Base-by-base conservation (phyloP, 768 basidiomycete species). In the Termitomyces sp. region DNA sequence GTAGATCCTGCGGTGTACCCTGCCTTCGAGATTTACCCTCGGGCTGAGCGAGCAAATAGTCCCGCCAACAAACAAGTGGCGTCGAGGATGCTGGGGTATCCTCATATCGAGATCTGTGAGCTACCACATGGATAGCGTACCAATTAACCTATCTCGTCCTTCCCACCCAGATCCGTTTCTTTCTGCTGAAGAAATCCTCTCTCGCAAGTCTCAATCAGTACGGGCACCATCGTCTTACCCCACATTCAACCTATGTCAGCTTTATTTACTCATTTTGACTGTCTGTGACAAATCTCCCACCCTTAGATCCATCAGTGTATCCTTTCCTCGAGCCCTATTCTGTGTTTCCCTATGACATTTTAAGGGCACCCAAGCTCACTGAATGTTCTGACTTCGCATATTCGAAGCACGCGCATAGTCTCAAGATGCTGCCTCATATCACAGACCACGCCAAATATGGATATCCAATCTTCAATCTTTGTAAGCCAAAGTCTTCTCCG, bases 11-110 rank as follows among this genome's bases (percentile, higher is more conserved):
- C 67, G 32, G 59, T 70, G 44, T 79, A 79, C 64, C 77, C 79
- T 28, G 60, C 71, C 58, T 72, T 79, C 58, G 61, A 74, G 57
- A 69, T 79, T 57, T 81, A 79, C 66, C 75, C 77, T 53, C 60
- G 61, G 7, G 46, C 39, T 24, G 42, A 44, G 7, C 7, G 44
- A 24, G 5, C n/a, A 20, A n/a, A 18, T 42, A 42, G 12, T 54
- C 20, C 13, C 33, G 33, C 35, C 5, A 45, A 57, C 7, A 22
- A 7, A 5, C 39, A 40, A 12, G 11, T 40, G 9, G 15, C 5
- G 2, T 32, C 24, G 3, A 35, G 15, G 4, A 11, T 46, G 39
- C 32, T n/a, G 15, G 46, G 36, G 16, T 63, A 63, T 48, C 57
- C 59, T 33, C 46, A 51, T 24, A 55, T 56, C 18, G 50, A 61